Base-by-base conservation (phyloP, 805 yeast genomes). In the Yarrowia porcina region DNA sequence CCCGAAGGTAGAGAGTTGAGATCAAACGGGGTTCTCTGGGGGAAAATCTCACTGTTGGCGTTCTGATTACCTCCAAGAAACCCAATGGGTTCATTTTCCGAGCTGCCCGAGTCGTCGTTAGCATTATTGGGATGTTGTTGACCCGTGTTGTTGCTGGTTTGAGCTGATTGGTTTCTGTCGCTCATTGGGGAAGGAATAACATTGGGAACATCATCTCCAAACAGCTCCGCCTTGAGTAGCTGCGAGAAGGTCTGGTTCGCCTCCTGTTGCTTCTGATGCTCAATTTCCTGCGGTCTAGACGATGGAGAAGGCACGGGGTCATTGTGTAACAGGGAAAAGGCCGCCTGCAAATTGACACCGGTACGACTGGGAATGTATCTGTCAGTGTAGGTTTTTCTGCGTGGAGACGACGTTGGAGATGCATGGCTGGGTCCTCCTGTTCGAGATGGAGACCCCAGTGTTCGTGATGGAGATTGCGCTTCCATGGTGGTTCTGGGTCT, bases 231-330 rank as follows among this genome's bases (percentile, higher is more conserved):
- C 68, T 89, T 88, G 52, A 94, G 76, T 1, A 94, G 89, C 0
- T 93, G 85, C 63, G 92, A 86, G 74, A 92, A 94, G 0, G 96
- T 89, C 66, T 88, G 78, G 71, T 89, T 89, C 4, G 97, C 97
- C 70, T 89, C 96, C 67, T 86, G 87, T 70, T 86, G 90, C 66
- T 45, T 56, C 50, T 61, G 62, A 17, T 27, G 25, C 65, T 35
- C 64, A 61, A 67, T 68, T 66, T 84, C 80, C 66, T 86, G 81
- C 38, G 79, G 76, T 66, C 89, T 60, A 21, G 65, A 59, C 33
- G 65, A 62, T 17, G 64, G 52, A 38, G 67, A 63, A 65, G 72
- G 32, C 67, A 71, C n/a, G 17, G 65, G 70, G 17, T 77, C 82
- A 63, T 78, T 82, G 59, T 75, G 75, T 23, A 79, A 80, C 56